A percentile compares a stretch with the other conserved stretches of the same genome.
Evolutionary conservation across 345 rosid genomes (phyloP).

Genomic region (Lumnitzera racemosa): DNA sequence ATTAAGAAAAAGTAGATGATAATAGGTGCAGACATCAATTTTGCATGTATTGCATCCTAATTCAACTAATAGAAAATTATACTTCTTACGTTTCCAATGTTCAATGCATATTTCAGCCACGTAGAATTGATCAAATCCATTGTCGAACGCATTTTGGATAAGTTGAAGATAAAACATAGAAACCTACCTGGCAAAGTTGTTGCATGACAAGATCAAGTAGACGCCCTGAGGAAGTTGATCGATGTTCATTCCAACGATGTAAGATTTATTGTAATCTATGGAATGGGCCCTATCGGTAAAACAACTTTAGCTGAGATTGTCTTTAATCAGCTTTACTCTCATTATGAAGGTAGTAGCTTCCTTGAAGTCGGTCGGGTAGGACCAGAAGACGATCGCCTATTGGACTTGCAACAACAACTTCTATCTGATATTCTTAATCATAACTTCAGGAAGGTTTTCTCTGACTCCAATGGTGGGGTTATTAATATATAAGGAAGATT

Average conservation of each 20-base stretch:
- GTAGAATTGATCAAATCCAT: too few relatives aligned
- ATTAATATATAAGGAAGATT: too few relatives aligned
- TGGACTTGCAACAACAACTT: neutral
- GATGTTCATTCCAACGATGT: neutral
- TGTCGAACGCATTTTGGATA: too few relatives aligned
- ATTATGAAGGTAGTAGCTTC: slow-evolving; percentile 19
- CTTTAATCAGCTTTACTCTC: slow-evolving; percentile 1
- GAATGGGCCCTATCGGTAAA: neutral
- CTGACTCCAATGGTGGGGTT: too few relatives aligned
- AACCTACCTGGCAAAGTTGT: neutral
- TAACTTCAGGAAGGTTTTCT: neutral
- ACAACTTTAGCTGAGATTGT: neutral
- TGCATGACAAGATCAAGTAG: neutral
- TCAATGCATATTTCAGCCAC: too few relatives aligned
- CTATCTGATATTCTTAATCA: neutral
- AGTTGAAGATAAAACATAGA: too few relatives aligned
- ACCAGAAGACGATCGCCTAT: neutral
- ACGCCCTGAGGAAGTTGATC: neutral
- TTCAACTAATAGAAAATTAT: too few relatives aligned
- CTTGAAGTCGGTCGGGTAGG: slow-evolving; percentile 16
- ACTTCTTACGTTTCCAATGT: too few relatives aligned
- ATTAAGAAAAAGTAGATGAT: too few relatives aligned
- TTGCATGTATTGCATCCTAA: too few relatives aligned
- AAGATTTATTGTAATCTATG: neutral
- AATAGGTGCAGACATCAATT: too few relatives aligned